A percentile compares a stretch with the other conserved stretches of the same genome.
These are phyloP conservation scores for Saccharomycopsis phalli DNA, from an alignment of 1,139 yeast genomes.

Conservation along the genomic window DNA sequence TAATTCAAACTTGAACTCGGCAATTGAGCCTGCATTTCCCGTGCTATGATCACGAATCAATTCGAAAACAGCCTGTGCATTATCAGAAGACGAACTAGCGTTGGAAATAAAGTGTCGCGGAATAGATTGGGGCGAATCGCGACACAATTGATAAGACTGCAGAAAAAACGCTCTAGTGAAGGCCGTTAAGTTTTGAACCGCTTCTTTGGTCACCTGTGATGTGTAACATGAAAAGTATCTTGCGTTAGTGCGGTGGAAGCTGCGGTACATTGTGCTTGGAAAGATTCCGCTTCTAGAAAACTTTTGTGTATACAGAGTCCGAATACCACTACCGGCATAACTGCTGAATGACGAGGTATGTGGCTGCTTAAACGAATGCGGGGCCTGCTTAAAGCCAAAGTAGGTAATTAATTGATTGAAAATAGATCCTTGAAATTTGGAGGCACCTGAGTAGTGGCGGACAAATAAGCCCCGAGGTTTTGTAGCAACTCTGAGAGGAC, in stretches of 20 bases:
- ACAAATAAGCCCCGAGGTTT: neutral
- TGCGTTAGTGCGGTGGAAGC: slow-evolving; percentile 25
- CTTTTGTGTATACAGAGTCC: neutral
- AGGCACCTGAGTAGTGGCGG: neutral
- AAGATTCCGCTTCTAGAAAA: slow-evolving; percentile 18
- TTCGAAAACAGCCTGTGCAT: slow-evolving; percentile 1
- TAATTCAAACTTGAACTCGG: slow-evolving; percentile 7
- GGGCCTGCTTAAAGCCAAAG: neutral
- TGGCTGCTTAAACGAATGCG: neutral
- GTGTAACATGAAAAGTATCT: slow-evolving; percentile 28
- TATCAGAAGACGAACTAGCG: slow-evolving; percentile 1
- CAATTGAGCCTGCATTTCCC: slow-evolving; percentile 1
- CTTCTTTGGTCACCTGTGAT: slow-evolving; percentile 25
- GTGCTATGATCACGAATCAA: slow-evolving; percentile 25
- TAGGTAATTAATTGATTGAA: neutral
- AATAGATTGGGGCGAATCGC: neutral
- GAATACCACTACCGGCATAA: neutral
- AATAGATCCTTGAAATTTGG: neutral
- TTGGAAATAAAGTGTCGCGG: slow-evolving; percentile 1
- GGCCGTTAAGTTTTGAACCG: slow-evolving; percentile 27
- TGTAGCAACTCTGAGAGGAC: neutral
- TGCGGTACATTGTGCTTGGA: slow-evolving; percentile 25
- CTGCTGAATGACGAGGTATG: slow-evolving; percentile 6
- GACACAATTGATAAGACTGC: neutral
- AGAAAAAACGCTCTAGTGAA: slow-evolving; percentile 24